Evolutionary conservation across 306 rosid genomes (phyloP).

Genomic region (Oemleria cerasiformis): DNA sequence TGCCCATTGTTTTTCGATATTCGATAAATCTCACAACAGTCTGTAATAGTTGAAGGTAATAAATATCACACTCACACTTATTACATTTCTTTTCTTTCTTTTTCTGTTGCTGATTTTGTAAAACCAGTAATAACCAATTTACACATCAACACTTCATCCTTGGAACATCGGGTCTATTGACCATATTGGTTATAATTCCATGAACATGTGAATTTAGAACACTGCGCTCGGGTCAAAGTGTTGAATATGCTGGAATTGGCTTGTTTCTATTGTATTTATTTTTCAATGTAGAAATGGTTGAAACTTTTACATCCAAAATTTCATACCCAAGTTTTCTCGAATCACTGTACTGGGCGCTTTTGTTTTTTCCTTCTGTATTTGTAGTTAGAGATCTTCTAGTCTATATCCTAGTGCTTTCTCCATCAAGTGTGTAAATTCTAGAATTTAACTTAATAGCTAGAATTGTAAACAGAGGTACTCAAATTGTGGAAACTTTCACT

Average conservation of each 20-base stretch:
- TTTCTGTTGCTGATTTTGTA: too few relatives aligned
- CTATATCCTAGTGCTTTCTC: constrained; percentile 63
- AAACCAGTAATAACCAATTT: too few relatives aligned
- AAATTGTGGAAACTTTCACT: constrained; percentile 47
- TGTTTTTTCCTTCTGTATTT: constrained; percentile 52
- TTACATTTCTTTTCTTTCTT: too few relatives aligned
- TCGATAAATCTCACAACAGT: too few relatives aligned
- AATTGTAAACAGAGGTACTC: constrained; percentile 38
- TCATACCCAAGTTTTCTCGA: constrained; percentile 47
- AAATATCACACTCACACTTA: too few relatives aligned
- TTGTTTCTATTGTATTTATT: constrained; percentile 47
- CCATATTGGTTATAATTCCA: constrained; percentile 62
- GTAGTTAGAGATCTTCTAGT: constrained; percentile 64
- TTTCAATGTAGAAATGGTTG: constrained; percentile 42
- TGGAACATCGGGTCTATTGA: constrained; percentile 61
- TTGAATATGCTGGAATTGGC: constrained; percentile 50
- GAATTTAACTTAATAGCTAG: constrained; percentile 44
- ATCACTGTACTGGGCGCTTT: constrained; percentile 35
- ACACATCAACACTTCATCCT: too few relatives aligned
- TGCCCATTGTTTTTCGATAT: too few relatives aligned
- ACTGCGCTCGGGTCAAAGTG: constrained; percentile 50
- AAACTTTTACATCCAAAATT: constrained; percentile 47
- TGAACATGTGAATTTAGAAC: constrained; percentile 55
- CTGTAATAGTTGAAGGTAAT: too few relatives aligned
- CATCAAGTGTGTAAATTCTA: constrained; percentile 48